phyloP scores from a whole-genome alignment of 2,329 filamentous ascomycete genomes.

The Phoma sp. region DNA sequence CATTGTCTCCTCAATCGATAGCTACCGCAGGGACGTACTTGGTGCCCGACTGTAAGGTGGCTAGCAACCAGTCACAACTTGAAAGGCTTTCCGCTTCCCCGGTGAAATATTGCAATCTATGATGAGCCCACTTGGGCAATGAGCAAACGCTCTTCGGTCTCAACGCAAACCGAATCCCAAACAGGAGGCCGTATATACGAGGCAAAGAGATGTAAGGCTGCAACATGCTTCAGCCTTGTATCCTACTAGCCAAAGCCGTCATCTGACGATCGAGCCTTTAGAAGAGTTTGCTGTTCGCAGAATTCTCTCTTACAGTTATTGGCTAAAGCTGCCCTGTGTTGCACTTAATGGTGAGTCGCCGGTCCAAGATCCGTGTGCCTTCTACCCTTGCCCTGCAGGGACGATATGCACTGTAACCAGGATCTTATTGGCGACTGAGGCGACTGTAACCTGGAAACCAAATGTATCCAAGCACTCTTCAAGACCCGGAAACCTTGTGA shows the following conservation, averaged over 20 bases:
- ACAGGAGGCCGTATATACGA: background rate
- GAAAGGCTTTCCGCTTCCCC: constrained; percentile 10
- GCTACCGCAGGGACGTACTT: background rate
- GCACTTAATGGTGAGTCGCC: no score
- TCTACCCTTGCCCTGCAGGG: no score
- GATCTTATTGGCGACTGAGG: background rate
- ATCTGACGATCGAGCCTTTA: background rate
- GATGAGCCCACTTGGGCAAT: background rate
- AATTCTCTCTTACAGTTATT: no score
- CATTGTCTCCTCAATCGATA: no score
- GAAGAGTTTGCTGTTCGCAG: no score
- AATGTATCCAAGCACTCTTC: constrained; percentile 2
- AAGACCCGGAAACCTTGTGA: background rate
- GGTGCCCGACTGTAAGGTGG: background rate
- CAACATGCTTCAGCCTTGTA: background rate
- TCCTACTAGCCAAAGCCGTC: background rate
- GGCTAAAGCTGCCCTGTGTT: no score
- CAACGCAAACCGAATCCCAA: background rate
- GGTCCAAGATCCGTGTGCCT: no score
- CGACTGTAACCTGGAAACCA: background rate
- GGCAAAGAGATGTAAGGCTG: background rate
- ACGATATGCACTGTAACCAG: background rate
- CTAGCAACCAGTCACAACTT: background rate
- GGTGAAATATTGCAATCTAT: background rate
- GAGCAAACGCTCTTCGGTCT: background rate